Evolutionary conservation across 2,329 filamentous ascomycete genomes (phyloP), one percentile per base, ranked within the genome.

Genomic region (Trichoderma harzianum): DNA sequence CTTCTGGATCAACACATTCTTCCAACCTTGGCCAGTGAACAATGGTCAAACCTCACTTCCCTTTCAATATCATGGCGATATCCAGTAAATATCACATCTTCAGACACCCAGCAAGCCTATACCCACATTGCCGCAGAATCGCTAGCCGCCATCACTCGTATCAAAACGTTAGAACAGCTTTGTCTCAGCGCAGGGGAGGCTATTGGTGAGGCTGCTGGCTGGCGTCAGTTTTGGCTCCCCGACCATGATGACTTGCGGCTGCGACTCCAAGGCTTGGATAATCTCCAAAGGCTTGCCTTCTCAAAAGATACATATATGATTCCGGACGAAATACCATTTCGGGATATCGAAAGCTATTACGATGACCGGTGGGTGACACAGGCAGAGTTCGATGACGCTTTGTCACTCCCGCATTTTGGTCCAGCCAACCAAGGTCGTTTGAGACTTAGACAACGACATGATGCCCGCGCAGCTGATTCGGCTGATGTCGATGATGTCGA

Each of bases 41-140:
- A 24, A 61, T 69, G 55, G 55, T 61, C 36, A 18, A 61, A 69
- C 7, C 66, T 69, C 18, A 61, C 55, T 2, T 69, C 66, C 26
- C 66, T 69, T 36, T 69, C 66, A 11, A 30, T 69, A 34, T 60
- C 36, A 30, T 69, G 66, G 66, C 53, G 24, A 28, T 36, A 32
- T 3, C 55, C 36, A 11, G 53, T 1, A 14, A 47, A 30, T 18
- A 18, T 61, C 36, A 39, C 16, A 18, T 18, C 36, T 39, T 18
- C 36, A 18, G 36, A 39, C 7, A 18, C 39, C 16, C 7, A 43
- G 39, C 39, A 43, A n/a, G 36, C 26, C n/a, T 24, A 6, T 5
- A 53, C 47, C 10, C 10, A 24, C 26, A 24, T 69, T 7, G 7
- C 55, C 14, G 24, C 32, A 11, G 10, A 61, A 53, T 47, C 66